Base-by-base conservation (phyloP, 1,284 basidiomycete species). In the Fomitopsis betulina region DNA sequence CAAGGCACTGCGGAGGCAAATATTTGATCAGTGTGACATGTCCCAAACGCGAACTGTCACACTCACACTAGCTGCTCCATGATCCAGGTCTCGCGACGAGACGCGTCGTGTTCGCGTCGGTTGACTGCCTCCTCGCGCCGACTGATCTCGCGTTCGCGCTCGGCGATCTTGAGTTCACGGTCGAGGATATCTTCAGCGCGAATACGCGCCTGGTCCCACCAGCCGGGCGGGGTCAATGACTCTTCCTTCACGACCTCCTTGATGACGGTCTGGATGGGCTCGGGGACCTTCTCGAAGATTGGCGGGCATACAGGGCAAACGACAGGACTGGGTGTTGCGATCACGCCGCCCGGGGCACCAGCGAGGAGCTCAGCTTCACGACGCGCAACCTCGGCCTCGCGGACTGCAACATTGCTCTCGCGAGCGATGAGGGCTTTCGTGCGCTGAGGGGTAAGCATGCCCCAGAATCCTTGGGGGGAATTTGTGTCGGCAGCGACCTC, bases 61-160 rank as follows among this genome's bases (percentile, higher is more conserved):
- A 77, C 84, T 65, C 78, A 93, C 91, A 90, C 85, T 52, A 93
- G 82, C 66, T 93, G 91, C 64, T 93, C 91, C 89, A 93, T 91
- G 68, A 93, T 91, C 90, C 91, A 93, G 43, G 76, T 79, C 71
- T 93, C 91, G 60, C 90, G 88, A 65, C 90, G 83, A 57, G 89
- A 85, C 56, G 89, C 89, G 67, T 93, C 90, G 52, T 91, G 87
- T 68, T 93, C 90, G 58, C 90, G 78, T 55, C 88, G 86, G 68
- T 93, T 93, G 61, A 93, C 83, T 49, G 76, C 80, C 68, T 93
- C 90, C 71, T 93, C 90, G 50, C 90, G 87, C 57, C 86, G 85
- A 66, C 88, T 84, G 60, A 92, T 90, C 60, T 93, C 91, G 43
- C 90, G 80, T 67, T 93, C 90, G 62, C 90, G 81, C 59, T 93